phyloP scores from a whole-genome alignment of 306 rosid genomes.

The Sechiopsis laciniata region DNA sequence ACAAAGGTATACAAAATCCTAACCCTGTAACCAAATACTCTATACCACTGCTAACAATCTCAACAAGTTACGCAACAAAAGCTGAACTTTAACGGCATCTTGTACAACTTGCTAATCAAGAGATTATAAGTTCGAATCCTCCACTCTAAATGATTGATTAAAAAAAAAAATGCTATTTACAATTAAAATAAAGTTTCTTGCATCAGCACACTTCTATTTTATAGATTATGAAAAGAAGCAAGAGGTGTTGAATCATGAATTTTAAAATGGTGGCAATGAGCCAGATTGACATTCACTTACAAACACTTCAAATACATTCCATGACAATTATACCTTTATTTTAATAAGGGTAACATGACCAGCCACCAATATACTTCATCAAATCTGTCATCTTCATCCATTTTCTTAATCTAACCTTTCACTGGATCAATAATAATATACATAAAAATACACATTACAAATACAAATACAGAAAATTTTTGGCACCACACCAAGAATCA shows the following conservation, averaged over 20 bases:
- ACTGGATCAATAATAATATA: slow-evolving; percentile 14
- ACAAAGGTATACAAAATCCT: neutral
- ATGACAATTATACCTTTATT: neutral
- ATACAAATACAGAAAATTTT: slow-evolving; percentile 7
- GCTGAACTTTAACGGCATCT: too few relatives aligned
- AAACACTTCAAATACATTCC: slow-evolving; percentile 1
- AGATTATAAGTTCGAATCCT: too few relatives aligned
- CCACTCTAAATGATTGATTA: too few relatives aligned
- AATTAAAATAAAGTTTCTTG: neutral
- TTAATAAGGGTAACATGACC: too few relatives aligned
- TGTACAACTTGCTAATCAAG: too few relatives aligned
- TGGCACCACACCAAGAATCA: slow-evolving; percentile 21
- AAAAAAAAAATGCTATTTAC: neutral
- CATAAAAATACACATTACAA: neutral
- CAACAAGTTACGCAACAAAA: too few relatives aligned
- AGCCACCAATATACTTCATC: slow-evolving; percentile 9
- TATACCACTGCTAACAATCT: too few relatives aligned
- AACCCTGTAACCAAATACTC: too few relatives aligned
- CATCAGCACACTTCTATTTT: neutral
- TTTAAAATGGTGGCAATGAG: neutral
- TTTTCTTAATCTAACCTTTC: slow-evolving; percentile 15
- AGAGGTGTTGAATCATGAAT: neutral
- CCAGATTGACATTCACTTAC: neutral
- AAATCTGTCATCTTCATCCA: neutral
- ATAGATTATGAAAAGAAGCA: neutral